Evolutionary conservation across 2,329 filamentous ascomycete species (phyloP).

Genomic region (Pseudogymnoascus sp.): DNA sequence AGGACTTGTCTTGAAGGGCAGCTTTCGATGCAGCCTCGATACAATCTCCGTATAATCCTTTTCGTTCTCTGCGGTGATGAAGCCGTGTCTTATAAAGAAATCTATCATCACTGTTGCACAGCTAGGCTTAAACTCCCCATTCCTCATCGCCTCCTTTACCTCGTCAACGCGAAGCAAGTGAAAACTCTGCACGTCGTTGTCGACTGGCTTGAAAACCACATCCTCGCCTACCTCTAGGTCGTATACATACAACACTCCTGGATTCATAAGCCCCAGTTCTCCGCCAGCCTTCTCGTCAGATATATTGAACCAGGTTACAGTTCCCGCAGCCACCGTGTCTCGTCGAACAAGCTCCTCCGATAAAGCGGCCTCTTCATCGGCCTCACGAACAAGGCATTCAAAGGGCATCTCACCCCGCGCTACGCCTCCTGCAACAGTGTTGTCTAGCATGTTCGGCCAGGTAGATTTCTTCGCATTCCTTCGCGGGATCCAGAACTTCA

Average conservation of each 20-base stretch:
- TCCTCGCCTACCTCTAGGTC: constrained; percentile 59
- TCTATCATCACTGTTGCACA: constrained; percentile 72
- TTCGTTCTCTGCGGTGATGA: constrained; percentile 67
- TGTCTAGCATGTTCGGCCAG: constrained; percentile 69
- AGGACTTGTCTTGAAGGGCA: constrained; percentile 14
- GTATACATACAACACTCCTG: constrained; percentile 68
- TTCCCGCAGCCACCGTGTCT: constrained; percentile 47
- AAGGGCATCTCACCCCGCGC: constrained; percentile 58
- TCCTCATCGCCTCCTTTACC: constrained; percentile 54
- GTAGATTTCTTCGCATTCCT: constrained; percentile 61
- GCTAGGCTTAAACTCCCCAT: constrained; percentile 77
- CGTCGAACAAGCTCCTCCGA: constrained; percentile 49
- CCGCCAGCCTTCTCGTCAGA: constrained; percentile 56
- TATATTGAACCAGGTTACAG: constrained; percentile 60
- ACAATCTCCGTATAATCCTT: constrained; percentile 63
- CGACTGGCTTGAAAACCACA: constrained; percentile 58
- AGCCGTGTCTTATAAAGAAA: constrained; percentile 71
- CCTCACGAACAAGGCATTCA: constrained; percentile 64
- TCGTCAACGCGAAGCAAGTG: constrained; percentile 54
- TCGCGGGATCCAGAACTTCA: constrained; percentile 67
- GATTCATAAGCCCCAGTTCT: constrained; percentile 54
- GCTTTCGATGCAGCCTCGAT: constrained; percentile 35
- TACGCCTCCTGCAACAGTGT: constrained; percentile 73
- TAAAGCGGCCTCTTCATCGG: constrained; percentile 66
- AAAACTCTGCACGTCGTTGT: constrained; percentile 75